Evolutionary conservation across 2,329 filamentous ascomycete species (phyloP).

Genomic region (Claviceps quebecensis): DNA sequence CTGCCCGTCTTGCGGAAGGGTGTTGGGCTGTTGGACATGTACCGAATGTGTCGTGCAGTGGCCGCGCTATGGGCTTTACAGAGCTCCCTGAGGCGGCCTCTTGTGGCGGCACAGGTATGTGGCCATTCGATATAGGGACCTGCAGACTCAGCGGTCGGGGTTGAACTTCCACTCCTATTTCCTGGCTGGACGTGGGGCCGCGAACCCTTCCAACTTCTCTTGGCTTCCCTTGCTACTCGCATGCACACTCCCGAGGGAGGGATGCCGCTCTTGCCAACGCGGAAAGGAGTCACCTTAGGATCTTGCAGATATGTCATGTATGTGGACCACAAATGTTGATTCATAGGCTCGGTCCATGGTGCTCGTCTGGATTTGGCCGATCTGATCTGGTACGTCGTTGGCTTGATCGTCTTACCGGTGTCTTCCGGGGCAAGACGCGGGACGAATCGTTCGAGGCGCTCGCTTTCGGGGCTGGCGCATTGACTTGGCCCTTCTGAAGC

Average conservation of each 20-base stretch:
- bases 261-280: constrained; percentile 47
- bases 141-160: constrained; percentile 34
- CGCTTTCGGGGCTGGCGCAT: constrained; percentile 35
- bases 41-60: constrained; percentile 28
- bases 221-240: constrained; percentile 51
- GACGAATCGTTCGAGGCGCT: constrained; percentile 13
- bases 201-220: constrained; percentile 51
- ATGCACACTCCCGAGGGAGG: constrained; percentile 51
- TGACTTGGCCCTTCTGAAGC: constrained; percentile 40
- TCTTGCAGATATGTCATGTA: constrained; percentile 53
- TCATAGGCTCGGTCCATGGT: constrained; percentile 52
- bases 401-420: constrained; percentile 18
- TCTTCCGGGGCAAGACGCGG: constrained; percentile 16
- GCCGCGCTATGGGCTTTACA: constrained; percentile 41
- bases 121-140: constrained; percentile 46
- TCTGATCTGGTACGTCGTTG: constrained; percentile 4
- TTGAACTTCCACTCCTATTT: constrained; percentile 37
- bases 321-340: constrained; percentile 50
- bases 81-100: constrained; percentile 46
- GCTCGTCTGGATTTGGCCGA: constrained; percentile 31
- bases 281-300: constrained; percentile 52
- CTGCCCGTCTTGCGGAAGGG: constrained; percentile 39
- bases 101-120: constrained; percentile 48
- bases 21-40: constrained; percentile 39
- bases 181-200: constrained; percentile 24